Conservation (phyloP, 805 yeast genomes). For the Candida boleticola region DNA sequence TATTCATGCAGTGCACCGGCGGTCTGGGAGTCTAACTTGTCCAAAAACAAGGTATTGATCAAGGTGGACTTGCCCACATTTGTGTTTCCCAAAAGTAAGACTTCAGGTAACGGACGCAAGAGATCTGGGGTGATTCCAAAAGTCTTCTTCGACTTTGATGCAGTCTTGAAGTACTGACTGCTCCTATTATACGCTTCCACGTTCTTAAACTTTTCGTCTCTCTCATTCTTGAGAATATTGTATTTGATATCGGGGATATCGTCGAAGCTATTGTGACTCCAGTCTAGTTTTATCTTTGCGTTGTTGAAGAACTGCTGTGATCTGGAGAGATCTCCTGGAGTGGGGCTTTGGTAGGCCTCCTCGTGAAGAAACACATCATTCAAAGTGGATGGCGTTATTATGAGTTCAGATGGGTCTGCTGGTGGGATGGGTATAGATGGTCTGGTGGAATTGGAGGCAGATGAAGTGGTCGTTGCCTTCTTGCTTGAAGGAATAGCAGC, state of each 20-base stretch:
- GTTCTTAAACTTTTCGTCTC: conserved; percentile 14
- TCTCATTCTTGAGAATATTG: conserved; percentile 17
- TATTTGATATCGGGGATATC: conserved; percentile 59
- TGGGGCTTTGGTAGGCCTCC: conserved; percentile 11
- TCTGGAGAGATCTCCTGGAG: conserved; percentile 12
- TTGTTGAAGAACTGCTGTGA: conserved; percentile 41
- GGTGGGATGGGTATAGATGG: conserved; percentile 2
- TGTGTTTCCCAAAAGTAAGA: conserved; percentile 74
- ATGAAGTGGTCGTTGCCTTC: neutral
- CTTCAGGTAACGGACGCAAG: conserved; percentile 57
- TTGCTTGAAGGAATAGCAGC: neutral
- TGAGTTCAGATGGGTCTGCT: conserved; percentile 6
- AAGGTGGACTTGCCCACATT: conserved; percentile 86
- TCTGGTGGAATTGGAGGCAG: neutral
- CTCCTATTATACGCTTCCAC: conserved; percentile 24
- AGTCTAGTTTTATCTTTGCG: conserved; percentile 49
- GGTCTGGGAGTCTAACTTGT: conserved; percentile 19
- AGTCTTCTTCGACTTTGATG: conserved; percentile 18
- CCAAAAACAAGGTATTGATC: conserved; percentile 57
- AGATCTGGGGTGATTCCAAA: conserved; percentile 34
- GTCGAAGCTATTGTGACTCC: conserved; percentile 54
- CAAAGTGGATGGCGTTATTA: conserved; percentile 23
- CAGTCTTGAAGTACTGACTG: conserved; percentile 11
- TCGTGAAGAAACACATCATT: conserved; percentile 17
- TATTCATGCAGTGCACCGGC: conserved; percentile 24